Percentiles rank a stretch among this genome's conserved stretches.
Evolutionary conservation across 208 protist species (phyloP).

Genomic region (Strigomonas culicis): DNA sequence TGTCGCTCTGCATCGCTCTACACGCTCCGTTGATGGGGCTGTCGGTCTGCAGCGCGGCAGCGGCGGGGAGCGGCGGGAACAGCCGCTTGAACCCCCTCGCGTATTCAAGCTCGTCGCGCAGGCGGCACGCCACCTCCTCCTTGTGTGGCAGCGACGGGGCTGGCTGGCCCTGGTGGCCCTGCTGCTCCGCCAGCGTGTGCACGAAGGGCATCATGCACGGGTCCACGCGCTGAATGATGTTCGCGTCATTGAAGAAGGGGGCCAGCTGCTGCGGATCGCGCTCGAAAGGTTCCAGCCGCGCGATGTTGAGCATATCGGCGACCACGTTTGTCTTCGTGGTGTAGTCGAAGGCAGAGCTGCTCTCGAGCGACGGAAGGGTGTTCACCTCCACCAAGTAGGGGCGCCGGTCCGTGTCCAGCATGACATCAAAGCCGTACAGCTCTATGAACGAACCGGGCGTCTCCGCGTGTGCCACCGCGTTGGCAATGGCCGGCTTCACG

Average conservation of each 20-base stretch:
- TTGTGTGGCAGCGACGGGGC: not conserved
- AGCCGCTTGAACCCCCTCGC: conserved; percentile 78
- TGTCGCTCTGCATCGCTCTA: not conserved
- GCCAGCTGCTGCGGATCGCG: conserved; percentile 14
- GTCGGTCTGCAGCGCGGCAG: not conserved
- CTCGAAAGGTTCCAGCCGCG: conserved; percentile 78
- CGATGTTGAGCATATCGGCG: conserved; percentile 84
- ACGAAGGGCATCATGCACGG: not conserved
- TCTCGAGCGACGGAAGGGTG: conserved; percentile 88
- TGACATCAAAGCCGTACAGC: conserved; percentile 91
- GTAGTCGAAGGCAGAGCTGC: conserved; percentile 85
- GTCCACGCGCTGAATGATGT: not conserved
- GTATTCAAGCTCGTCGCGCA: conserved; percentile 67
- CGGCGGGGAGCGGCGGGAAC: conserved; percentile 45
- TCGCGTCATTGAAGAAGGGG: not conserved
- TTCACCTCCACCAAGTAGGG: conserved; percentile 91
- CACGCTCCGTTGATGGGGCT: not conserved
- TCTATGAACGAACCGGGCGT: conserved; percentile 76
- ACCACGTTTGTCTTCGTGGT: conserved; percentile 85
- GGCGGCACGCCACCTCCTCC: conserved; percentile 41
- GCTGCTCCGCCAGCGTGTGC: conserved; percentile 2
- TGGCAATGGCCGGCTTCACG: conserved; percentile 32
- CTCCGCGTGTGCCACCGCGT: conserved; percentile 10
- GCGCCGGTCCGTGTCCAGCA: conserved; percentile 72
- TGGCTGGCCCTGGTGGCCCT: not conserved